These are phyloP conservation scores for Aspergillus phoenicis DNA, from an alignment of 2,329 filamentous ascomycete species.

Conservation along the genomic window DNA sequence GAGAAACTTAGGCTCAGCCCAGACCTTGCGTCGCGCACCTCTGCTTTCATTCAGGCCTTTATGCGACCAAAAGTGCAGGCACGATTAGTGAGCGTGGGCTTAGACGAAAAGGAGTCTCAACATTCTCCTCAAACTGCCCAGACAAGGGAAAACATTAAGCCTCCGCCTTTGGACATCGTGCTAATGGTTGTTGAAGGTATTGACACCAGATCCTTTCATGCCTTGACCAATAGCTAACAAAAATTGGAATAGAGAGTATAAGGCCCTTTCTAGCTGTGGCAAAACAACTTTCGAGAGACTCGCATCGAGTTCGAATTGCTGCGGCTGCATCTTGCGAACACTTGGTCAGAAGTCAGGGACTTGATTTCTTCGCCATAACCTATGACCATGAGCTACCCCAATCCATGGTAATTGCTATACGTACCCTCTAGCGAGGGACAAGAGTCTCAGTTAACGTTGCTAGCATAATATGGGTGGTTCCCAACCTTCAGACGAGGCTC, in stretches of 20 bases:
- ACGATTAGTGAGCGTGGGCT: neutral
- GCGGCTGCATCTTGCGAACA: neutral
- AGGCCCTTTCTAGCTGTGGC: neutral
- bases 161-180: constrained; percentile 5
- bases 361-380: neutral
- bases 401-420: neutral
- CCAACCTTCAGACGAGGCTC: no score
- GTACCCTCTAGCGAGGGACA: neutral
- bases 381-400: neutral
- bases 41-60: constrained; percentile 1
- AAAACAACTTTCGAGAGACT: neutral
- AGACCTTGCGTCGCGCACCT: neutral
- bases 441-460: no score
- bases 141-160: neutral
- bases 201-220: neutral
- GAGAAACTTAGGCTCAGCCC: neutral
- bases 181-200: constrained; percentile 6
- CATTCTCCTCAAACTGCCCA: no score
- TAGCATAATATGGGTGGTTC: no score
- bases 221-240: no score
- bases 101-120: neutral
- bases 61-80: constrained; percentile 2
- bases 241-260: neutral
- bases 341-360: neutral
- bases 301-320: neutral